phyloP scores from a whole-genome alignment of 345 rosid genomes.

The Physaria fendleri region DNA sequence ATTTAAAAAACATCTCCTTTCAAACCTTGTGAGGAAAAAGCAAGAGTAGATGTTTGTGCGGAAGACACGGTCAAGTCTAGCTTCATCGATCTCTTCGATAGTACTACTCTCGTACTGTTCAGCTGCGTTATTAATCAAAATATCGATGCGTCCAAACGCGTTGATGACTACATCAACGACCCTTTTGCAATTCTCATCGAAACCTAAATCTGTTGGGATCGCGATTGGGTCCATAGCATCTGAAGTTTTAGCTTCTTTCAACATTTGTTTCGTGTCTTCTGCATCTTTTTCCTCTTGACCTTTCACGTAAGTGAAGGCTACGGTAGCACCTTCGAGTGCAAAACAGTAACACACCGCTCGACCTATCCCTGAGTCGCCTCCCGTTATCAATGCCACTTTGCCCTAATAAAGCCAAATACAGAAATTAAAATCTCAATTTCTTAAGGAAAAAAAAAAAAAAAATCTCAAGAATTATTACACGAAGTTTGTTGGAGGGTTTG shows the following conservation, averaged over 20 bases:
- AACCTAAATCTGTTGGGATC: conserved; percentile 53
- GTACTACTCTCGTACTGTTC: conserved; percentile 47
- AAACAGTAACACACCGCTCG: conserved; percentile 52
- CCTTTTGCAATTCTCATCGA: conserved; percentile 53
- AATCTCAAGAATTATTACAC: conserved; percentile 24
- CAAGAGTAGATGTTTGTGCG: conserved; percentile 66
- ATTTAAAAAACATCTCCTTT: neutral
- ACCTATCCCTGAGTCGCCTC: conserved; percentile 82
- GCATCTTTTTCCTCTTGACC: conserved; percentile 68
- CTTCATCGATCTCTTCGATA: conserved; percentile 63
- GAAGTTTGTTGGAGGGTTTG: conserved; percentile 75
- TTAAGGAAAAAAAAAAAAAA: too few relatives aligned
- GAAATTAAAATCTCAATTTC: neutral
- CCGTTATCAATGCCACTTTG: conserved; percentile 68
- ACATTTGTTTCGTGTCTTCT: conserved; percentile 42
- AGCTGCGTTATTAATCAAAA: conserved; percentile 64
- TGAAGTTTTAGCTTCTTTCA: conserved; percentile 35
- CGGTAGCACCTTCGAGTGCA: conserved; percentile 58
- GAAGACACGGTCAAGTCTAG: conserved; percentile 64
- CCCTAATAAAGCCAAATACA: too few relatives aligned
- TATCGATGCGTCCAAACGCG: conserved; percentile 51
- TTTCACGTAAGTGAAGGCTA: conserved; percentile 74
- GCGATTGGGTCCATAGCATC: conserved; percentile 57
- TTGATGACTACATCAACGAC: conserved; percentile 59
- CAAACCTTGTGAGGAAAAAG: conserved; percentile 49